A percentile compares a stretch with the other conserved stretches of the same genome.
Conservation (phyloP, 1,284 basidiomycete genomes). For the Sporisorium iseilematis-ciliati region DNA sequence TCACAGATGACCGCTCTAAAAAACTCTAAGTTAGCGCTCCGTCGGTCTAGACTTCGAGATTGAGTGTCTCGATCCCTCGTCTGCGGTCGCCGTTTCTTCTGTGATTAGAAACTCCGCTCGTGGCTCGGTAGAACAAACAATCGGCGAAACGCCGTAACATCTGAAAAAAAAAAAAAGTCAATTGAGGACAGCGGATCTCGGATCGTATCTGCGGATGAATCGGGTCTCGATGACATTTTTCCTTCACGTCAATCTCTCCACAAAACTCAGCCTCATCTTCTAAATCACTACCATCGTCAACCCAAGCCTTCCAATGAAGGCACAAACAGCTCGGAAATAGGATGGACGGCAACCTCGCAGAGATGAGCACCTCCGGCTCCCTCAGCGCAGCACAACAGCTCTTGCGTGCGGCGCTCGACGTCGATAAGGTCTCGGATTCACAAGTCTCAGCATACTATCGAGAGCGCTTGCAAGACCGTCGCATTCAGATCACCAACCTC, state of each 20-base stretch:
- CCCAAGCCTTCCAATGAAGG: neutral
- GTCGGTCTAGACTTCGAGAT: slow-evolving; percentile 6
- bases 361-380: slow-evolving; percentile 24
- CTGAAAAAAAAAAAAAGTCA: neutral
- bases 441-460: slow-evolving; percentile 42
- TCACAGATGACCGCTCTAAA: neutral
- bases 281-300: neutral
- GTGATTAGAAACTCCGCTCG: neutral
- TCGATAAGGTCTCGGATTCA: slow-evolving; percentile 20
- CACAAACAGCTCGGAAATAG: neutral
- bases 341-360: slow-evolving; percentile 18
- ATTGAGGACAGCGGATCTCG: neutral
- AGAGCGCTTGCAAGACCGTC: slow-evolving; percentile 46
- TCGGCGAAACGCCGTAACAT: neutral
- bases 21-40: slow-evolving; percentile 2
- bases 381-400: slow-evolving; percentile 28
- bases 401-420: slow-evolving; percentile 23
- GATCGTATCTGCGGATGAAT: neutral
- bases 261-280: neutral
- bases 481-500: slow-evolving; percentile 53
- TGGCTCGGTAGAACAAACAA: neutral
- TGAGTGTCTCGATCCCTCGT: slow-evolving; percentile 1
- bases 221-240: slow-evolving; percentile 5
- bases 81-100: neutral
- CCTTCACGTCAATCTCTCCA: too few relatives aligned